Percentiles rank a stretch among this genome's conserved stretches.
phyloP scores from a whole-genome alignment of 1,284 basidiomycete species.

The Xerocomus nothofagi region DNA sequence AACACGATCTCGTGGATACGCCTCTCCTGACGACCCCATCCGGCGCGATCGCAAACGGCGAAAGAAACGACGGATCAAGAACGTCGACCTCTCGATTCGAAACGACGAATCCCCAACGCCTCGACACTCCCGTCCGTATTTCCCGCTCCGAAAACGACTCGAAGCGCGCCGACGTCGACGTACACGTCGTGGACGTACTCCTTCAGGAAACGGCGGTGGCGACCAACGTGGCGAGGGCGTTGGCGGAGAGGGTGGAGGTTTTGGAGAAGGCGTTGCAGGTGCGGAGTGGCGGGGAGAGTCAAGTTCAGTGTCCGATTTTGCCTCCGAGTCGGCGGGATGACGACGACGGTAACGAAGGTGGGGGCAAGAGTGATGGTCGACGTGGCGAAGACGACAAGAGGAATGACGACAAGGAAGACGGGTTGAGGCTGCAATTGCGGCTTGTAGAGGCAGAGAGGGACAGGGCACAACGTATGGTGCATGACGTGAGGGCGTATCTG shows the following conservation, averaged over 20 bases:
- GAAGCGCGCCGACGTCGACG: constrained; percentile 11
- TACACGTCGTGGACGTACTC: constrained; percentile 11
- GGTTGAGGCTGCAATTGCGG: constrained; percentile 13
- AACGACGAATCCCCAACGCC: background rate
- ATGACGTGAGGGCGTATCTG: constrained; percentile 19
- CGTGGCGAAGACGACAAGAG: background rate
- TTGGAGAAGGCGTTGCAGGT: constrained; percentile 23
- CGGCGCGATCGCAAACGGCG: background rate
- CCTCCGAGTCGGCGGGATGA: background rate
- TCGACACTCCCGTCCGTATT: background rate
- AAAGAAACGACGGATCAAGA: background rate
- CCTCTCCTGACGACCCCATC: constrained; percentile 11
- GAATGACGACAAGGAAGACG: constrained; percentile 4
- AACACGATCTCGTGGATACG: constrained; percentile 5
- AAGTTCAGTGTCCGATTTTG: background rate
- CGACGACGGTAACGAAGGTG: background rate
- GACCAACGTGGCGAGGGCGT: constrained; percentile 12
- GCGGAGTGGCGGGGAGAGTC: background rate
- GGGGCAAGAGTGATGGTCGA: background rate
- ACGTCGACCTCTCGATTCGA: background rate
- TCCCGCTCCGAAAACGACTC: background rate
- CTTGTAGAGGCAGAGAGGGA: constrained; percentile 26
- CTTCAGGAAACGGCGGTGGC: constrained; percentile 19
- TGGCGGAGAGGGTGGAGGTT: constrained; percentile 27
- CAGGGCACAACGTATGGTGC: constrained; percentile 17